phyloP scores from a whole-genome alignment of 129 eudicot species.

The Calendula officinalis region DNA sequence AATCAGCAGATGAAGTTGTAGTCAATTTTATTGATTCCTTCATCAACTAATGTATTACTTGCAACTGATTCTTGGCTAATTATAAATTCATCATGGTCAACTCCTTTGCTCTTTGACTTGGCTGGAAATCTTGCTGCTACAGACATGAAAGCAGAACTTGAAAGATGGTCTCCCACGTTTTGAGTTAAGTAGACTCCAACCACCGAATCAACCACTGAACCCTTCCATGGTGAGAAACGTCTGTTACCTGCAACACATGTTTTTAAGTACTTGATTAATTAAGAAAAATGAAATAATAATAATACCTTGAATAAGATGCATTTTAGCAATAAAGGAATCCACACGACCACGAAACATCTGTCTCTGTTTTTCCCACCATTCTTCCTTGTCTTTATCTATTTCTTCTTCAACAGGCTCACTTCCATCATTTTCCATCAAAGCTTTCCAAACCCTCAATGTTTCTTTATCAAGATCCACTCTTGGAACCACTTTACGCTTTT shows the following conservation, averaged over 20 bases:
- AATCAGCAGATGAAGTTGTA: slow-evolving; percentile 4
- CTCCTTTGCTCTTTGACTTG: slow-evolving; percentile 24
- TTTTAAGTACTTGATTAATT: slow-evolving; percentile 7
- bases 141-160: slow-evolving; percentile 68
- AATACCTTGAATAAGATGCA: slow-evolving; percentile 61
- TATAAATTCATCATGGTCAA: slow-evolving; percentile 10
- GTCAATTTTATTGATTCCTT: not conserved
- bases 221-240: slow-evolving; percentile 68
- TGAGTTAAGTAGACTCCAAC: slow-evolving; percentile 80
- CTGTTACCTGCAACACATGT: slow-evolving; percentile 48
- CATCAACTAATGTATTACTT: not conserved
- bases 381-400: slow-evolving; percentile 34
- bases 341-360: slow-evolving; percentile 32
- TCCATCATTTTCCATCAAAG: slow-evolving; percentile 42
- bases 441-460: slow-evolving; percentile 40
- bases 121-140: slow-evolving; percentile 54
- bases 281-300: not conserved
- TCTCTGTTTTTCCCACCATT: slow-evolving; percentile 51
- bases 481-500: slow-evolving; percentile 25
- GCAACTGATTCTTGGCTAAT: slow-evolving; percentile 21
- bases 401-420: slow-evolving; percentile 36
- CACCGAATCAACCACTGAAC: slow-evolving; percentile 71
- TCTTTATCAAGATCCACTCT: slow-evolving; percentile 51
- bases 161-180: slow-evolving; percentile 58
- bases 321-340: slow-evolving; percentile 36